These are phyloP conservation scores for Rhinocladiella mackenziei DNA, from an alignment of 2,329 filamentous ascomycete genomes.

Conservation along the genomic window DNA sequence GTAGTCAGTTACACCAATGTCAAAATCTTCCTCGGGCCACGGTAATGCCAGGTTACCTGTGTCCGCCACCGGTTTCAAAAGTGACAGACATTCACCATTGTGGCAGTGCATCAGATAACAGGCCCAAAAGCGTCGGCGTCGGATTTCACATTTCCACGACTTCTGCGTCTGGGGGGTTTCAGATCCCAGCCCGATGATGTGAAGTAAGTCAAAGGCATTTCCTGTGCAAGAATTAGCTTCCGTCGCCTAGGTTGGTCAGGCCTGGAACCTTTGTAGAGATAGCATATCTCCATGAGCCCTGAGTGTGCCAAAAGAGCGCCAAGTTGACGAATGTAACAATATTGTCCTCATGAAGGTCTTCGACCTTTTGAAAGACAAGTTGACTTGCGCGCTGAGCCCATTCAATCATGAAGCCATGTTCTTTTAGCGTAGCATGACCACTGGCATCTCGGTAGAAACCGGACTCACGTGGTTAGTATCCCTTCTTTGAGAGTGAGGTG, in stretches of 20 bases:
- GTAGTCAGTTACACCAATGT: not conserved
- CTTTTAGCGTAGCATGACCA: slow-evolving; percentile 1
- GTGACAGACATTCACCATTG: not conserved
- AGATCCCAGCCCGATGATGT: slow-evolving; percentile 1
- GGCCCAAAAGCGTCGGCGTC: slow-evolving; percentile 9
- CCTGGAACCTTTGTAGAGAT: not conserved
- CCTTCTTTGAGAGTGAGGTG: too few relatives aligned
- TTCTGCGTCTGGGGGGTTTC: not conserved
- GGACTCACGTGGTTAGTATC: not conserved
- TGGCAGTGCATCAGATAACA: slow-evolving; percentile 8
- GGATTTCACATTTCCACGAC: slow-evolving; percentile 2
- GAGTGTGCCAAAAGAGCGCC: slow-evolving; percentile 8
- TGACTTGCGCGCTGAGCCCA: slow-evolving; percentile 1
- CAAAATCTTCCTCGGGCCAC: slow-evolving; percentile 7
- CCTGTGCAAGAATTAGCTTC: not conserved
- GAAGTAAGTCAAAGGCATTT: slow-evolving; percentile 3
- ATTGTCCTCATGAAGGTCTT: slow-evolving; percentile 6
- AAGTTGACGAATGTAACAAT: slow-evolving; percentile 8
- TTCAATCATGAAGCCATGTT: slow-evolving; percentile 4
- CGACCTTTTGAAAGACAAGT: slow-evolving; percentile 1
- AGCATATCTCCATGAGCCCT: not conserved
- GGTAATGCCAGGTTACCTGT: slow-evolving; percentile 3
- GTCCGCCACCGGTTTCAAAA: not conserved
- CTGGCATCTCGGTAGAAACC: slow-evolving; percentile 4
- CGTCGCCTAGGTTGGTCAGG: not conserved